A percentile compares a stretch with the other conserved stretches of the same genome.
Conservation (phyloP, 2,329 filamentous ascomycete species). For the Ascochyta clinopodiicola region DNA sequence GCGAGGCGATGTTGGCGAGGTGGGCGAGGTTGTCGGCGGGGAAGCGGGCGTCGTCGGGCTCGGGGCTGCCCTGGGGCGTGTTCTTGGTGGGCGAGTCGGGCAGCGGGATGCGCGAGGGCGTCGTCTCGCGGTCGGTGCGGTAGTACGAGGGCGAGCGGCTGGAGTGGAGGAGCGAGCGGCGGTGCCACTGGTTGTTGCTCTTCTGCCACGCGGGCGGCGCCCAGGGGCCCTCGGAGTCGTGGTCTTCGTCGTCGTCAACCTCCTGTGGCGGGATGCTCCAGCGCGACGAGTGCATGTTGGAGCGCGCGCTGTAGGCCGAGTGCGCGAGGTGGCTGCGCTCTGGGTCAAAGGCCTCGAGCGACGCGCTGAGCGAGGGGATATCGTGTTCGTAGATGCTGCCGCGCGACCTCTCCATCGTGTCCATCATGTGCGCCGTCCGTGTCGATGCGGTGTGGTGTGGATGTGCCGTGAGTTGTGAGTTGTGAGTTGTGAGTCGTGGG, state of each 20-base stretch:
- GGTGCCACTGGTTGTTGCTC: slow-evolving; percentile 65
- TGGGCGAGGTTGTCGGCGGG: slow-evolving; percentile 32
- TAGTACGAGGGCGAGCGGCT: slow-evolving; percentile 66
- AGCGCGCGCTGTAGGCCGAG: slow-evolving; percentile 59
- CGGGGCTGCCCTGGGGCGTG: slow-evolving; percentile 61
- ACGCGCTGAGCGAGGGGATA: slow-evolving; percentile 48
- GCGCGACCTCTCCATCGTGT: slow-evolving; percentile 43
- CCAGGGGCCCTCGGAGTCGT: slow-evolving; percentile 58
- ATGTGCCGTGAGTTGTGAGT: no score
- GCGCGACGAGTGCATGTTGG: slow-evolving; percentile 64
- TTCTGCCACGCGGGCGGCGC: slow-evolving; percentile 70
- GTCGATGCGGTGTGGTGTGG: background rate
- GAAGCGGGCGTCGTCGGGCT: slow-evolving; percentile 46
- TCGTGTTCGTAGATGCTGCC: slow-evolving; percentile 46
- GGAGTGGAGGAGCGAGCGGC: slow-evolving; percentile 53
- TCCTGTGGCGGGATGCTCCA: slow-evolving; percentile 48
- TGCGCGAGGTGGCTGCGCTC: slow-evolving; percentile 42
- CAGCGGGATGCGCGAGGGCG: slow-evolving; percentile 65
- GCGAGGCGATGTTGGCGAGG: slow-evolving; percentile 43
- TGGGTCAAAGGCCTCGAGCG: slow-evolving; percentile 48
- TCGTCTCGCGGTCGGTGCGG: slow-evolving; percentile 59
- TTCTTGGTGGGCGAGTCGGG: slow-evolving; percentile 65
- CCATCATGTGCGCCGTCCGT: slow-evolving; percentile 9
- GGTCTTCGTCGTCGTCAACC: slow-evolving; percentile 53
- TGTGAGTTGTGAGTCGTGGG: no score